Base-by-base conservation (phyloP, 192 early-diverging fungal species). In the Coemansia sp. region DNA sequence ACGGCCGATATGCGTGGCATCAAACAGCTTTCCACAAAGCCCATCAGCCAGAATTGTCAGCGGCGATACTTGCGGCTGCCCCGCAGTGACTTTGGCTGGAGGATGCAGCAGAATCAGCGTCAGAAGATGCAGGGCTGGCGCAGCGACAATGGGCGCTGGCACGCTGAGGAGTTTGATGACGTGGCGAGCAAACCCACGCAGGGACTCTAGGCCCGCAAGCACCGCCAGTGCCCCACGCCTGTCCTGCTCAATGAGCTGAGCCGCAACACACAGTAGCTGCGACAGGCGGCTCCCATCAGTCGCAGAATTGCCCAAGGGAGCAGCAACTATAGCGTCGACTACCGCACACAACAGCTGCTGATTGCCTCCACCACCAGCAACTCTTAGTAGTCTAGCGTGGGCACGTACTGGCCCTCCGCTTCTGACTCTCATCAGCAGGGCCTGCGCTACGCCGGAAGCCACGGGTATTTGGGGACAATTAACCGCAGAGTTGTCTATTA, bases 1-100 rank as follows among this genome's bases (percentile, higher is more conserved):
- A 12, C 76, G 75, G 2, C n/a, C 65, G 20, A 83, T 71, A 41
- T 83, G 80, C 5, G 53, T 13, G 1, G 44, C 58, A 44, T 83
- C 80, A 65, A 83, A 83, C 2, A 83, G 80, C 22, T 83, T 83
- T 5, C 69, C 64, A n/a, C 69, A 46, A 27, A 76, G 72, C 38
- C 58, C 64, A 3, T 57, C 47, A 15, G 75, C 69, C 7, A 83
- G 62, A 10, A 55, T 49, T 5, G 38, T 41, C 44, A 83, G 62
- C 3, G 76, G 55, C 24, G 68, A 8, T 49, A 55, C 20, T n/a
- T 36, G 27, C 50, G 34, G 34, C 31, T 38, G 27, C 4, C 20
- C 16, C 1, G 38, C 33, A 1, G 8, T 27, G 27, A 18, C 13
- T 15, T 24, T 16, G 20, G 62, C 49, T 2, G 40, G 65, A 10